Evolutionary conservation across 345 rosid genomes (phyloP).

Genomic region (Erucastrum elatum): DNA sequence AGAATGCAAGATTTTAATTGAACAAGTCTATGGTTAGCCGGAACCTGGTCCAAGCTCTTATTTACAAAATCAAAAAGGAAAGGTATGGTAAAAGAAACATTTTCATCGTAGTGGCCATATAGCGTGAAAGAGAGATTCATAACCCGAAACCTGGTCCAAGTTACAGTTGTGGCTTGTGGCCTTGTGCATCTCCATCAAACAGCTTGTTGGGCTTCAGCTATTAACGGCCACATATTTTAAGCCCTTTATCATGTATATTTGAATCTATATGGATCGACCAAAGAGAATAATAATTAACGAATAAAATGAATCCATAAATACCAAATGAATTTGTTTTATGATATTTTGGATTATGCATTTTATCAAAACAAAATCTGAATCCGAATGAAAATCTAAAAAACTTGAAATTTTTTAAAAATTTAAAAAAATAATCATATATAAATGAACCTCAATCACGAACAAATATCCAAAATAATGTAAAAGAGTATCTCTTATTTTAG

Average conservation of each 20-base stretch:
- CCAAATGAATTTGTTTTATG: too few relatives aligned
- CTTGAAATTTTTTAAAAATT: too few relatives aligned
- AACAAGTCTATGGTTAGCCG: background rate
- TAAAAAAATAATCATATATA: too few relatives aligned
- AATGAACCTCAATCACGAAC: background rate
- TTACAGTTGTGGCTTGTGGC: background rate
- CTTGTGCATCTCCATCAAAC: background rate
- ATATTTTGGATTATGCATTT: too few relatives aligned
- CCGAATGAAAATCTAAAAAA: too few relatives aligned
- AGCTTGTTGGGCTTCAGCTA: constrained; percentile 5
- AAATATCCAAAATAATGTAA: background rate
- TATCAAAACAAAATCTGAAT: too few relatives aligned
- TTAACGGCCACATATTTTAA: background rate
- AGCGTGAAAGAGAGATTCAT: background rate
- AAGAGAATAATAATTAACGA: too few relatives aligned
- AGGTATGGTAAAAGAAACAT: background rate
- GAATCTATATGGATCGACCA: too few relatives aligned
- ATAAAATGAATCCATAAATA: too few relatives aligned
- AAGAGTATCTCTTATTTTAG: background rate
- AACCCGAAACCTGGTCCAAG: background rate
- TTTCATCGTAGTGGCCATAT: background rate
- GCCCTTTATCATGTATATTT: background rate
- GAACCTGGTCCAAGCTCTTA: background rate
- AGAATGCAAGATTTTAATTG: background rate
- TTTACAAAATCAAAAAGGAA: background rate